A percentile compares a stretch with the other conserved stretches of the same genome.
These are phyloP conservation scores for Conticribra guillardii DNA, from an alignment of 108 stramenopile species.

Conservation along the genomic window DNA sequence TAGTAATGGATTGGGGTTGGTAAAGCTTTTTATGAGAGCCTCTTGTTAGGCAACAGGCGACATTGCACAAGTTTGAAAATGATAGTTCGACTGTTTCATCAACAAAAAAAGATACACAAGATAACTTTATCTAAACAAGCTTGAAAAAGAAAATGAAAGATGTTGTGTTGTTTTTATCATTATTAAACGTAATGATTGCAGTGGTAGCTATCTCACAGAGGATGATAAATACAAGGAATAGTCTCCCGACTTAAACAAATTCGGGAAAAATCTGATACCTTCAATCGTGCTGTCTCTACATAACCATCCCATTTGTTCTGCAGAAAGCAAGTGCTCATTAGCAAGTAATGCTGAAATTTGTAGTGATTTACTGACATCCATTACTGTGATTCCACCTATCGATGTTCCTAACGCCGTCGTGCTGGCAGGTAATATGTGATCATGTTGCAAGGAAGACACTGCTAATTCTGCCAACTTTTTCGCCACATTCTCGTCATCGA, in stretches of 20 bases:
- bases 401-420: neutral
- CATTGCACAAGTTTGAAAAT: too few species aligned
- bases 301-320: slow-evolving; percentile 77
- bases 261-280: slow-evolving; percentile 83
- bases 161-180: too few species aligned
- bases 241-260: slow-evolving; percentile 56
- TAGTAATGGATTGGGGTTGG: too few species aligned
- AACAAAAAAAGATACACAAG: too few species aligned
- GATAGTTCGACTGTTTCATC: too few species aligned
- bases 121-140: too few species aligned
- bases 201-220: slow-evolving; percentile 7
- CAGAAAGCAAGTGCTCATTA: slow-evolving; percentile 80
- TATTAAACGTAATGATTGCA: too few species aligned
- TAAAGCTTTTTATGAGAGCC: too few species aligned
- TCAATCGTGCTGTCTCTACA: slow-evolving; percentile 88
- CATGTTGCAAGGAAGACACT: slow-evolving; percentile 23
- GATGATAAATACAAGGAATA: slow-evolving; percentile 3
- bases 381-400: slow-evolving; percentile 54
- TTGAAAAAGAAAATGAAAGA: too few species aligned
- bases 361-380: slow-evolving; percentile 65
- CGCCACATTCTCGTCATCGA: slow-evolving; percentile 66
- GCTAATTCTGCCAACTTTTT: slow-evolving; percentile 58
- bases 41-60: too few species aligned
- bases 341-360: slow-evolving; percentile 82
- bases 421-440: neutral